These are phyloP conservation scores for Ceratocystis lukuohia DNA, from an alignment of 2,329 filamentous ascomycete species.

Conservation along the genomic window DNA sequence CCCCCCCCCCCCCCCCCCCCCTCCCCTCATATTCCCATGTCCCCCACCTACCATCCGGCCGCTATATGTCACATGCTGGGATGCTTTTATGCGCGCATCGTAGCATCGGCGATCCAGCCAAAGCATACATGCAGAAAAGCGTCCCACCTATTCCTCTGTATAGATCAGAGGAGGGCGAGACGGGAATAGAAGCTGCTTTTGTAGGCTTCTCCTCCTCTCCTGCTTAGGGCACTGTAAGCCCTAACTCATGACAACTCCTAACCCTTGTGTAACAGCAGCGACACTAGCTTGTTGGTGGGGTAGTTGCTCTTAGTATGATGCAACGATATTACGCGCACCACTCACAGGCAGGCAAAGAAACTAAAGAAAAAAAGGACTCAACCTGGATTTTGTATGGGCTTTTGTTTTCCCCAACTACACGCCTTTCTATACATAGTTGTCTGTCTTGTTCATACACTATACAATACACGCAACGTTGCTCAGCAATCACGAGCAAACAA, in stretches of 20 bases:
- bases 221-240: too few relatives aligned
- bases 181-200: too few relatives aligned
- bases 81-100: constrained; percentile 1
- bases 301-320: neutral
- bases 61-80: constrained; percentile 3
- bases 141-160: neutral
- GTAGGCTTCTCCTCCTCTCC: too few relatives aligned
- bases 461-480: neutral
- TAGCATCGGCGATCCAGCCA: neutral
- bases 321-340: constrained; percentile 3
- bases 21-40: neutral
- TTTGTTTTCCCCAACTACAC: neutral
- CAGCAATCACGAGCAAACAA: neutral
- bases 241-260: neutral
- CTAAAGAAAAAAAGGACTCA: neutral
- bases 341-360: neutral
- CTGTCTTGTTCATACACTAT: neutral
- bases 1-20: too few relatives aligned
- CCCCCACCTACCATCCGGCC: neutral
- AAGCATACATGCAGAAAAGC: neutral
- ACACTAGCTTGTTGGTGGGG: neutral
- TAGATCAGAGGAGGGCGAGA: too few relatives aligned
- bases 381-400: too few relatives aligned
- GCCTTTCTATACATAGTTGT: neutral
- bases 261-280: neutral